Percentiles rank a stretch among this genome's conserved stretches.
Evolutionary conservation across 768 basidiomycete genomes (phyloP).

Genomic region (Mycena chlorophos): DNA sequence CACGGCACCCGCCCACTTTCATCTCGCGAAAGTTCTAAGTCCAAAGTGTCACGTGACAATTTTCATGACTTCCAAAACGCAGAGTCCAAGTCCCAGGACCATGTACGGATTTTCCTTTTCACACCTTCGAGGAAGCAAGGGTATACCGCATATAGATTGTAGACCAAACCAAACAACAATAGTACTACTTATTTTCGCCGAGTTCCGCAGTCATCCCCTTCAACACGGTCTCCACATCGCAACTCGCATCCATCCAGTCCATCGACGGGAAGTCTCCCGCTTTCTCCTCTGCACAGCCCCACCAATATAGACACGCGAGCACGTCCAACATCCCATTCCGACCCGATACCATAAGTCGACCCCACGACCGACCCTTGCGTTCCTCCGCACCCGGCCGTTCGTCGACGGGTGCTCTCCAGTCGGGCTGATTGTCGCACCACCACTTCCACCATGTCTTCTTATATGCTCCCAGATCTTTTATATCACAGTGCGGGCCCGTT

Average conservation of each 20-base stretch:
- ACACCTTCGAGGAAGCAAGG: neutral
- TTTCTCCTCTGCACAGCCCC: neutral
- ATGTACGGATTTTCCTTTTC: neutral
- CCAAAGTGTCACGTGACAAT: neutral
- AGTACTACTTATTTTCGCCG: too few species aligned
- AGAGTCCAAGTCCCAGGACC: neutral
- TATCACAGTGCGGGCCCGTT: neutral
- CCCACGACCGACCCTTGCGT: neutral
- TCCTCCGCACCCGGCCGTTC: neutral
- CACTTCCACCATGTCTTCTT: neutral
- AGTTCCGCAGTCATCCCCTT: too few species aligned
- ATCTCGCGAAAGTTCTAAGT: too few species aligned
- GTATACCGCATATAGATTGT: neutral
- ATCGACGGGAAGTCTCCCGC: neutral
- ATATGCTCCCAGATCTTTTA: neutral
- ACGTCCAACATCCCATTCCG: neutral
- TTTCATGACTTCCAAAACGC: neutral
- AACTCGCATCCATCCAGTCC: neutral
- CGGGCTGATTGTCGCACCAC: neutral
- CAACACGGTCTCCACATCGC: neutral
- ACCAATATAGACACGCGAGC: neutral
- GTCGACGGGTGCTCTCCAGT: neutral
- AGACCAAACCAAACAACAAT: too few species aligned
- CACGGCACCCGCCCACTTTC: too few species aligned
- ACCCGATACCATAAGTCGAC: neutral